These are phyloP conservation scores for Sclerotinia minor DNA, from an alignment of 2,329 filamentous ascomycete species.

Conservation along the genomic window DNA sequence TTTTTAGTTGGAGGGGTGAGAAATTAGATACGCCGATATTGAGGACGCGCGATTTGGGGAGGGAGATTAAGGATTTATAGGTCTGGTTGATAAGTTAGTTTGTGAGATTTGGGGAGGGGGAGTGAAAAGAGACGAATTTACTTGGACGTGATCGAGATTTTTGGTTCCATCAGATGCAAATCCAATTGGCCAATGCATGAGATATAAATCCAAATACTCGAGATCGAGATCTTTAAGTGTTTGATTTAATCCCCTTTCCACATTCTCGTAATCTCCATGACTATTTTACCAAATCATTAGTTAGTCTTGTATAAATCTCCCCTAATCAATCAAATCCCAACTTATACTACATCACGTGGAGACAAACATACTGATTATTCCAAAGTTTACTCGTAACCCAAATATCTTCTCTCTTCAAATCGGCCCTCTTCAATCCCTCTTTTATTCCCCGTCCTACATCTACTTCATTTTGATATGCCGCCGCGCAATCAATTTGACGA, in stretches of 20 bases:
- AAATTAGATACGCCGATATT: slow-evolving; percentile 88
- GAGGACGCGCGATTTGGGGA: slow-evolving; percentile 66
- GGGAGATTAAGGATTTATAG: slow-evolving; percentile 67
- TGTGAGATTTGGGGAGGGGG: too few relatives aligned
- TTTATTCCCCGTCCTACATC: slow-evolving; percentile 32
- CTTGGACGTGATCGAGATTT: slow-evolving; percentile 5
- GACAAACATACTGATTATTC: slow-evolving; percentile 29
- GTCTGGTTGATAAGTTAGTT: slow-evolving; percentile 70
- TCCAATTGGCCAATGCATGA: slow-evolving; percentile 68
- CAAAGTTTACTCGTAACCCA: slow-evolving; percentile 36
- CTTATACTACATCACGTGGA: slow-evolving; percentile 46
- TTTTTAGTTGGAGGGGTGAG: slow-evolving; percentile 47
- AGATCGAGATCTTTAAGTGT: slow-evolving; percentile 60
- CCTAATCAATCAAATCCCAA: neutral
- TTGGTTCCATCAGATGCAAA: slow-evolving; percentile 44
- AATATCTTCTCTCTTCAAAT: slow-evolving; percentile 29
- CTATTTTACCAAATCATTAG: neutral
- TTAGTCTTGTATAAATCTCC: neutral
- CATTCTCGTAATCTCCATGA: slow-evolving; percentile 13
- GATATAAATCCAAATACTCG: slow-evolving; percentile 67
- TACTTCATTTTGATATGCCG: slow-evolving; percentile 29
- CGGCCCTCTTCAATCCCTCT: slow-evolving; percentile 27
- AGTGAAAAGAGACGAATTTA: neutral
- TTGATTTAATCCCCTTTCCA: slow-evolving; percentile 48
- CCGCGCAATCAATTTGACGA: slow-evolving; percentile 34